phyloP scores from a whole-genome alignment of 257 asterid genomes.

The Voacanga thouarsii region DNA sequence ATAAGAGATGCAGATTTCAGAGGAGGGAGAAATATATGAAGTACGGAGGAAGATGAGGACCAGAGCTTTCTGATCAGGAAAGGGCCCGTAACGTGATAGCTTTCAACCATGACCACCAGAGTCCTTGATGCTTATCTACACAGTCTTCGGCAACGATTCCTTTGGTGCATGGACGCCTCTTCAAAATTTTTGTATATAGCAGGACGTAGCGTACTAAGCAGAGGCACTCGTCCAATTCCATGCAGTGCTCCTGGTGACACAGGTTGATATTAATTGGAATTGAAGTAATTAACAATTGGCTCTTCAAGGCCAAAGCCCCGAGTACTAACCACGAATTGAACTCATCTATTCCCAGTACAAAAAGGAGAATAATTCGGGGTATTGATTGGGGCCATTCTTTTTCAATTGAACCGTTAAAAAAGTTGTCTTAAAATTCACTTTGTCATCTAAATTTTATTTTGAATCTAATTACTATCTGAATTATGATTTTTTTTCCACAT shows the following conservation, averaged over 20 bases:
- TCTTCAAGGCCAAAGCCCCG: too few species aligned
- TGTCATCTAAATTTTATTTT: too few species aligned
- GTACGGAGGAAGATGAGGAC: background rate
- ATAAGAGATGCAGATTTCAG: background rate
- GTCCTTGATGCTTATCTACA: constrained; percentile 5
- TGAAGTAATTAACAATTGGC: too few species aligned
- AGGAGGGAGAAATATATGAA: background rate
- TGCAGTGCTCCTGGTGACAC: background rate
- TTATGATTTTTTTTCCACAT: too few species aligned
- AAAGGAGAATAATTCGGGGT: too few species aligned
- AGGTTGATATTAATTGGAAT: too few species aligned
- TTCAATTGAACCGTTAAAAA: too few species aligned
- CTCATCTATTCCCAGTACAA: too few species aligned
- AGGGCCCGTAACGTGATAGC: background rate
- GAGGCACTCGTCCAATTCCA: background rate
- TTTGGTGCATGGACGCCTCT: background rate
- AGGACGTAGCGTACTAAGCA: background rate
- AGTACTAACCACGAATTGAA: too few species aligned
- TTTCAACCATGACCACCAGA: constrained; percentile 5
- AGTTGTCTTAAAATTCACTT: too few species aligned
- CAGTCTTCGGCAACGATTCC: background rate
- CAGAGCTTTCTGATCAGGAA: background rate
- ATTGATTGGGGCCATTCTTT: too few species aligned
- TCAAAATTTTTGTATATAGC: background rate
- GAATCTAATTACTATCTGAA: too few species aligned